These are phyloP conservation scores for Quercus robur DNA, from an alignment of 306 rosid species.

Conservation along the genomic window DNA sequence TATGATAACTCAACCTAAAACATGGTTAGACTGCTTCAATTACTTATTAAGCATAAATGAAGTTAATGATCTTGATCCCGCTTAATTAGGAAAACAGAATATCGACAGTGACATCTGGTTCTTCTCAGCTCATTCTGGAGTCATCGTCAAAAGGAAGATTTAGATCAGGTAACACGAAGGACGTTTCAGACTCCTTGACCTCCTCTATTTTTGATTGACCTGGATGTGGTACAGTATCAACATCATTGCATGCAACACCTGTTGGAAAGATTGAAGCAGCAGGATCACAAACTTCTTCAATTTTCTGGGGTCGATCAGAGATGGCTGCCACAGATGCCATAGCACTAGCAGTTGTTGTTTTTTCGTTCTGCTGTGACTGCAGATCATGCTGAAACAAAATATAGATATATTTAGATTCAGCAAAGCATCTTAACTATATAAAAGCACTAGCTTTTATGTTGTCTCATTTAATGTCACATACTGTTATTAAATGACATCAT, in stretches of 20 bases:
- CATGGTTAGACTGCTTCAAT: conserved; percentile 29
- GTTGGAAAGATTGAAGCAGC: conserved; percentile 3
- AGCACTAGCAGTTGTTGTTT: conserved; percentile 8
- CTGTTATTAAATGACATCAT: too few relatives aligned
- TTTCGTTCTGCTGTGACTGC: conserved; percentile 31
- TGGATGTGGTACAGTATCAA: conserved; percentile 9
- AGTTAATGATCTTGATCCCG: conserved; percentile 22
- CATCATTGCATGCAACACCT: conserved; percentile 6
- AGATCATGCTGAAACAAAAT: conserved; percentile 53
- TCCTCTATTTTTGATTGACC: conserved; percentile 34
- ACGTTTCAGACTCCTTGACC: conserved; percentile 32
- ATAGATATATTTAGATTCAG: conserved; percentile 22
- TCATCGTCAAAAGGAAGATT: conserved; percentile 64
- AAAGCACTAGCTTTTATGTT: neutral
- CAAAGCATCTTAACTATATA: neutral
- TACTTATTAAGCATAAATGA: conserved; percentile 20
- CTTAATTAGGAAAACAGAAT: conserved; percentile 21
- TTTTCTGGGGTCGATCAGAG: conserved; percentile 14
- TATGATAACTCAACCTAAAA: conserved; percentile 40
- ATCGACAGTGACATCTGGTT: conserved; percentile 13
- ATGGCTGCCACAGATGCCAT: conserved; percentile 16
- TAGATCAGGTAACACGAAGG: conserved; percentile 69
- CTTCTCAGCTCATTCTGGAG: conserved; percentile 25
- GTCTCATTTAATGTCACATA: neutral
- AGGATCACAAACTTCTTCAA: conserved; percentile 20